Conservation (phyloP, 208 protist genomes). For the Crithidia thermophila region DNA sequence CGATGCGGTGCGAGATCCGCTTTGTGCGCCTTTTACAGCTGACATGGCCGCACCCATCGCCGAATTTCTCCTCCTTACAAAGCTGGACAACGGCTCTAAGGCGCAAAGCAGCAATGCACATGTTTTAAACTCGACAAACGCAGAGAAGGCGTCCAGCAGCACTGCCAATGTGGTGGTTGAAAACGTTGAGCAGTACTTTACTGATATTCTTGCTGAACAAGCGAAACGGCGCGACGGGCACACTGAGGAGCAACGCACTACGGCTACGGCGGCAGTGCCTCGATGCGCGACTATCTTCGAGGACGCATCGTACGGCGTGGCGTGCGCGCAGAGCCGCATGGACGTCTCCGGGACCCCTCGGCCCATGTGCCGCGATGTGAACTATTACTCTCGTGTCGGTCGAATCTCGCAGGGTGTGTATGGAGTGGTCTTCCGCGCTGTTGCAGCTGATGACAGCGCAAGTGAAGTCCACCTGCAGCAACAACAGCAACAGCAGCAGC, state of each 20-base stretch:
- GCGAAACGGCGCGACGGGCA: too few species aligned
- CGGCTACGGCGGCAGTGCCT: too few species aligned
- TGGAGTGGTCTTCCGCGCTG: constrained; percentile 78
- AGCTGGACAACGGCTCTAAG: neutral
- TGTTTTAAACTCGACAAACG: too few species aligned
- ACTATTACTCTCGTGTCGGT: constrained; percentile 55
- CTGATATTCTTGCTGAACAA: too few species aligned
- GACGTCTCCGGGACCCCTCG: constrained; percentile 40
- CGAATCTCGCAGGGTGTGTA: constrained; percentile 82
- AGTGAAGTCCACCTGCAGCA: too few species aligned
- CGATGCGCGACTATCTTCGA: too few species aligned
- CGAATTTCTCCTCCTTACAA: neutral
- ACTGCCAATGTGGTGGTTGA: too few species aligned
- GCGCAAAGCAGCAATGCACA: too few species aligned
- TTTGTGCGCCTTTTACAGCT: constrained; percentile 52
- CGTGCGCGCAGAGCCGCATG: constrained; percentile 27
- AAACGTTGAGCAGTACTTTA: too few species aligned
- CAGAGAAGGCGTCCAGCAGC: too few species aligned
- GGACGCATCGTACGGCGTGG: constrained; percentile 25
- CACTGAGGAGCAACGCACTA: too few species aligned
- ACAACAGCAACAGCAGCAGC: neutral
- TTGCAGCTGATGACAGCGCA: constrained; percentile 8
- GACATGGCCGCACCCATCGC: constrained; percentile 10
- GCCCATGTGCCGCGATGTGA: constrained; percentile 56
- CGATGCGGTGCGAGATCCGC: constrained; percentile 46